A percentile compares a stretch with the other conserved stretches of the same genome.
These are phyloP conservation scores for Grigorovia humatica DNA, from an alignment of 805 yeast genomes.

Conservation along the genomic window DNA sequence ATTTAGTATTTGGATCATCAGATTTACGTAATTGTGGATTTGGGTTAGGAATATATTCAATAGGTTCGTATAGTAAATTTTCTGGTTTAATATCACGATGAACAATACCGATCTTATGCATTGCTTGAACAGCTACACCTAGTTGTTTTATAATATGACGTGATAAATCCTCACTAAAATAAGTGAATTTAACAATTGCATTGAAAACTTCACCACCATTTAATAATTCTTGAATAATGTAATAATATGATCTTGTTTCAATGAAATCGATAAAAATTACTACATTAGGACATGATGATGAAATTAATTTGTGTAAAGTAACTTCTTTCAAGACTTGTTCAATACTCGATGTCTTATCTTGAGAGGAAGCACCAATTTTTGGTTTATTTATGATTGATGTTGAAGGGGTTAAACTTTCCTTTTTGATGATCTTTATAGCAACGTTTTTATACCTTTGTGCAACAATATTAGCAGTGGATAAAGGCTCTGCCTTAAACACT, in stretches of 20 bases:
- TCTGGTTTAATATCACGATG: constrained; percentile 82
- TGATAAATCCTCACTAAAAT: constrained; percentile 53
- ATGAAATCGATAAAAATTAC: constrained; percentile 56
- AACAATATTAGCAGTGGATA: constrained; percentile 8
- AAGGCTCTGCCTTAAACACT: constrained; percentile 51
- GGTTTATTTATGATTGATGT: constrained; percentile 1
- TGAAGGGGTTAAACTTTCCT: constrained; percentile 54
- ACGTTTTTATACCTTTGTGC: constrained; percentile 23
- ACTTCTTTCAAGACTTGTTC: constrained; percentile 74
- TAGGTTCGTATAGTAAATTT: constrained; percentile 56
- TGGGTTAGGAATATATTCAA: constrained; percentile 38
- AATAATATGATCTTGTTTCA: constrained; percentile 51
- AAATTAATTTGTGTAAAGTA: constrained; percentile 51
- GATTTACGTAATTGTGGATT: constrained; percentile 39
- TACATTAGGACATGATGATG: constrained; percentile 46
- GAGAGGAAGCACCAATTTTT: background rate
- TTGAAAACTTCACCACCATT: constrained; percentile 69
- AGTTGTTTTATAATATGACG: constrained; percentile 57
- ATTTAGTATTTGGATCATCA: constrained; percentile 58
- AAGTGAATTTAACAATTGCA: constrained; percentile 56
- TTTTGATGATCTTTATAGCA: constrained; percentile 54
- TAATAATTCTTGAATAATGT: constrained; percentile 63
- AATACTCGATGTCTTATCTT: constrained; percentile 17
- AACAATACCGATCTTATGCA: constrained; percentile 70
- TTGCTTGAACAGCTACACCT: constrained; percentile 51